A percentile compares a stretch with the other conserved stretches of the same genome.
phyloP scores from a whole-genome alignment of 140 eudicot genomes.

The Oenanthe javanica region DNA sequence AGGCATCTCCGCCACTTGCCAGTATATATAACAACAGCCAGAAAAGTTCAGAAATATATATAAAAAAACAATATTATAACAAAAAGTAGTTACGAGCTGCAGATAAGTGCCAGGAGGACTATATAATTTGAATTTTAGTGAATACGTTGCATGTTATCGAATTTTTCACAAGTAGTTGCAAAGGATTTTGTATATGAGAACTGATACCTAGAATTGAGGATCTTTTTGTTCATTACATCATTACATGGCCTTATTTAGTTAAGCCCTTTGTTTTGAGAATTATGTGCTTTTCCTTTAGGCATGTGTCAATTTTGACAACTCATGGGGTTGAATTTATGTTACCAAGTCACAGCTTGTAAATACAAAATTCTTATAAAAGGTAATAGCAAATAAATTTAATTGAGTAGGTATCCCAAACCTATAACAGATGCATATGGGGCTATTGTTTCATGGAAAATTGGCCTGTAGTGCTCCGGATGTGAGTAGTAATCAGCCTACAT shows the following conservation, averaged over 20 bases:
- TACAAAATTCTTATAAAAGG: neutral
- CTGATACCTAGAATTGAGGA: neutral
- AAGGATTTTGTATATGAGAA: neutral
- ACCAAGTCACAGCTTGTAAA: neutral
- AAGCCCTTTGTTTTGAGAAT: neutral
- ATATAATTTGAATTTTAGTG: neutral
- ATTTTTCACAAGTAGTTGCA: neutral
- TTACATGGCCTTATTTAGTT: neutral
- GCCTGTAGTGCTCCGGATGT: constrained; percentile 89
- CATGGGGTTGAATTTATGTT: neutral
- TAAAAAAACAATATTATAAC: neutral
- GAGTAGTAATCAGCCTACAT: constrained; percentile 88
- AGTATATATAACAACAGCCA: neutral
- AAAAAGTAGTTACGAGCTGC: neutral
- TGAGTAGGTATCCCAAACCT: constrained; percentile 40
- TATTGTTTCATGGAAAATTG: constrained; percentile 78
- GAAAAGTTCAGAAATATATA: neutral
- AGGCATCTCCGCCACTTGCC: neutral
- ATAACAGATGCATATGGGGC: constrained; percentile 98
- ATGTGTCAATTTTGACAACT: neutral
- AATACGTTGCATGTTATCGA: neutral
- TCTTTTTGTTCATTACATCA: neutral
- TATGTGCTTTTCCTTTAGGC: neutral
- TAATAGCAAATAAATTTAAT: constrained; percentile 3
- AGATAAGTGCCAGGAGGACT: neutral